These are phyloP conservation scores for Durio zibethinus DNA, from an alignment of 345 rosid species.

Conservation along the genomic window DNA sequence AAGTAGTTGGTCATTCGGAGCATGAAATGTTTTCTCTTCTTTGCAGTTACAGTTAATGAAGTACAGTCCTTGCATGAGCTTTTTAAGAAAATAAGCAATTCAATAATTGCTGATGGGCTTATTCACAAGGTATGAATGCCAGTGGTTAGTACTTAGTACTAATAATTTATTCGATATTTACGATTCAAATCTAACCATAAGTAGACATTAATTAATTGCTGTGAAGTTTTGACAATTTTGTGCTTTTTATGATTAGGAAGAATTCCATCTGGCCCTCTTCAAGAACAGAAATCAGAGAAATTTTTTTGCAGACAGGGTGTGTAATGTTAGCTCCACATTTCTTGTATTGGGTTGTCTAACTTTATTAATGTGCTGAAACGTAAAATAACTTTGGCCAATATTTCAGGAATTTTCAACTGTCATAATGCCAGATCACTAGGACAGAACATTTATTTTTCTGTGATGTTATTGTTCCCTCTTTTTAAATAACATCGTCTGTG, in stretches of 20 bases:
- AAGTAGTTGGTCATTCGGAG: neutral
- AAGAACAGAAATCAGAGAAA: constrained; percentile 65
- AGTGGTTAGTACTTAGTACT: neutral
- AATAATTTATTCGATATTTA: neutral
- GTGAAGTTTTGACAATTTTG: neutral
- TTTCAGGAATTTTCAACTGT: neutral
- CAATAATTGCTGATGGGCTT: constrained; percentile 74
- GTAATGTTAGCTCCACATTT: neutral
- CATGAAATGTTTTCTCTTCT: neutral
- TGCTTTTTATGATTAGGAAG: constrained; percentile 54
- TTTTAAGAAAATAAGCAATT: constrained; percentile 80
- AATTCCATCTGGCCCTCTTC: constrained; percentile 87
- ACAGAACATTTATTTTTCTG: neutral
- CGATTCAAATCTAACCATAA: neutral
- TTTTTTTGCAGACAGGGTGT: constrained; percentile 89
- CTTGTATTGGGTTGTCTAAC: neutral
- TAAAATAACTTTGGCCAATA: neutral
- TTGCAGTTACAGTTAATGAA: constrained; percentile 72
- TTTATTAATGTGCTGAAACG: neutral
- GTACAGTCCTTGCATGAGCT: constrained; percentile 81
- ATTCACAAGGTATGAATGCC: constrained; percentile 72
- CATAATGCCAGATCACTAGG: neutral
- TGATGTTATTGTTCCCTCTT: neutral
- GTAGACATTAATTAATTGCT: neutral
- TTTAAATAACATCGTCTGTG: neutral